Base-by-base conservation (phyloP, 164 flowering plant species). In the Umbellularia californica region DNA sequence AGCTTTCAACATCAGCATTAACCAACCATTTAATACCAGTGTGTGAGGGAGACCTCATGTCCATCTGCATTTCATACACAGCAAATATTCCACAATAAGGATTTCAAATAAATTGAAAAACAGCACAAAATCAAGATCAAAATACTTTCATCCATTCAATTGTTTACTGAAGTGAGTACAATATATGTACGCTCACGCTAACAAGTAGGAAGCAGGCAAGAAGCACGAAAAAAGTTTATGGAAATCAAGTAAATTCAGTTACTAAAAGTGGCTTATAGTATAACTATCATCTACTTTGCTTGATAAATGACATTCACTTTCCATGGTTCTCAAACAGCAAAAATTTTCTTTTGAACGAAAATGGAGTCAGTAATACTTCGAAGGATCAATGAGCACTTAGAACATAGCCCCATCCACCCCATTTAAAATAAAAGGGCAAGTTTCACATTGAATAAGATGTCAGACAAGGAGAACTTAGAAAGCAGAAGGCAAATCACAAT, bases 1-100 rank as follows among this genome's bases (percentile, higher is more conserved):
- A 82, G 85, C 92, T 84, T 82, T 93, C 99, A 75, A 95, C 95
- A 81, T 95, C 97, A 79, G 93, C 85, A 13, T 82, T 58, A 52
- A 93, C 96, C n/a, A 84, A 77, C 92, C 97, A 95, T 77, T 78
- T 89, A 65, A 84, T 81, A 74, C 99, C 97, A 55, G 86, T 50
- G 72, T 89, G 92, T 58, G 93, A 81, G 63, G 94, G 91, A 50
- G 73, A 70, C 77, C 96, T 89, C 75, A 85, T 90, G 77, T 92
- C 98, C 76, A 80, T 90, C 98, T 95, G 94, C 69, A 69, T 58
- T 17, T 52, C 27, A 65, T 55, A 76, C 22, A 70, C 3, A n/a
- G 33, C 27, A 23, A 25, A 70, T 23, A 63, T 20, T 41, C n/a
- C 55, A 69, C 17, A 5, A 2, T 65, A 23, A 23, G 58, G 20